A percentile compares a stretch with the other conserved stretches of the same genome.
Conservation (phyloP, 2,329 filamentous ascomycete species). For the Neospermospora avenae region DNA sequence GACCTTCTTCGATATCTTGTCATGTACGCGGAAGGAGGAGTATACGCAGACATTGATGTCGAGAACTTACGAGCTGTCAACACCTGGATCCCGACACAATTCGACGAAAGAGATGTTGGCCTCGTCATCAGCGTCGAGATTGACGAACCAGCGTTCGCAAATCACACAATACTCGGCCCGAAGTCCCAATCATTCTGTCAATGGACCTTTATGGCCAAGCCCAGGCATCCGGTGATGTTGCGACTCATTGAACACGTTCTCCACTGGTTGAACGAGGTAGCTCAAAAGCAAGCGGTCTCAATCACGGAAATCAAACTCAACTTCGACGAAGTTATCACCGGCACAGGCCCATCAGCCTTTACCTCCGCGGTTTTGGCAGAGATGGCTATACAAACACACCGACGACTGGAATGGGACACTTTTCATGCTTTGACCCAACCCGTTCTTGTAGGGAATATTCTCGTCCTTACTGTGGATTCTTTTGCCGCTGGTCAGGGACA, state of each 20-base stretch:
- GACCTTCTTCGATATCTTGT: constrained; percentile 64
- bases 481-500: constrained; percentile 72
- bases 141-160: constrained; percentile 61
- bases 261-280: constrained; percentile 59
- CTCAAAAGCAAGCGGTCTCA: constrained; percentile 54
- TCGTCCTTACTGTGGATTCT: constrained; percentile 68
- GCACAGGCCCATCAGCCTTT: constrained; percentile 68
- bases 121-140: constrained; percentile 71
- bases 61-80: constrained; percentile 50
- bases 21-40: constrained; percentile 55
- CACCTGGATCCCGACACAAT: constrained; percentile 59
- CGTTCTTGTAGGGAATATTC: constrained; percentile 58
- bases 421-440: constrained; percentile 67
- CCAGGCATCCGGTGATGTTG: constrained; percentile 64
- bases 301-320: constrained; percentile 60
- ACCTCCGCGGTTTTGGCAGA: constrained; percentile 61
- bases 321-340: constrained; percentile 69
- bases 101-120: constrained; percentile 58
- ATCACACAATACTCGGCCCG: constrained; percentile 62
- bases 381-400: constrained; percentile 51
- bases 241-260: constrained; percentile 66
- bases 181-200: constrained; percentile 72
- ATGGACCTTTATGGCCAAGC: constrained; percentile 72
- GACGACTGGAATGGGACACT: constrained; percentile 54
- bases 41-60: constrained; percentile 59